These are phyloP conservation scores for Hemileccinum impolitum DNA, from an alignment of 768 basidiomycete species.

Conservation along the genomic window DNA sequence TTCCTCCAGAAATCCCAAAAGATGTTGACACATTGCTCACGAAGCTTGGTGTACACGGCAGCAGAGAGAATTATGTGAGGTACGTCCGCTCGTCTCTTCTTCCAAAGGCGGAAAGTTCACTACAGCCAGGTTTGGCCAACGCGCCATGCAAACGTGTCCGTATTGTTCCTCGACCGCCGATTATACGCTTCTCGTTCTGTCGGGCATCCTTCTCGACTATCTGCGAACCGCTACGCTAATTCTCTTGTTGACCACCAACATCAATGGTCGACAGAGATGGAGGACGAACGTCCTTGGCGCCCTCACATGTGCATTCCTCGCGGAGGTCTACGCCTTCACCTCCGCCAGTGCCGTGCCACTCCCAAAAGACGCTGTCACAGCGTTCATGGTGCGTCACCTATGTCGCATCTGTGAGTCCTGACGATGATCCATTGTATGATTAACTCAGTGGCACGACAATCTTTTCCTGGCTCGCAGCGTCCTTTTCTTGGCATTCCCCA, in stretches of 20 bases:
- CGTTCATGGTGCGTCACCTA: constrained; percentile 38
- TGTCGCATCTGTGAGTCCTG: neutral
- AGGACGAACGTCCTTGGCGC: constrained; percentile 45
- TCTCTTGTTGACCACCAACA: constrained; percentile 39
- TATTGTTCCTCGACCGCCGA: constrained; percentile 62
- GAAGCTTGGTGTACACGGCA: constrained; percentile 54
- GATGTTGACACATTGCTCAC: constrained; percentile 52
- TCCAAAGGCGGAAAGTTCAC: neutral
- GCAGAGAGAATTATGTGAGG: constrained; percentile 59
- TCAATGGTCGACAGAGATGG: constrained; percentile 41
- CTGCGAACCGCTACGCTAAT: constrained; percentile 53
- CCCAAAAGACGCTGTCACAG: constrained; percentile 34
- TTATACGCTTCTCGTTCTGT: constrained; percentile 56
- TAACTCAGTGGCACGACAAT: constrained; percentile 63
- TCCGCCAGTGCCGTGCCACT: constrained; percentile 48
- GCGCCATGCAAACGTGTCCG: constrained; percentile 57
- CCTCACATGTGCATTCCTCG: constrained; percentile 46
- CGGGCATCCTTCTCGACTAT: constrained; percentile 55
- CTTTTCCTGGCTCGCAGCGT: constrained; percentile 51
- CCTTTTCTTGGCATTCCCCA: constrained; percentile 57
- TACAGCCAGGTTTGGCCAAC: constrained; percentile 60
- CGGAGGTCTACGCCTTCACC: constrained; percentile 53
- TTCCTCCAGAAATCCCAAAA: constrained; percentile 36
- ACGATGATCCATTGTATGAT: neutral
- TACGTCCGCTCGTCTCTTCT: constrained; percentile 26